A percentile compares a stretch with the other conserved stretches of the same genome.
Evolutionary conservation across 257 asterid genomes (phyloP).

Genomic region (Nicotiana noctiflora): DNA sequence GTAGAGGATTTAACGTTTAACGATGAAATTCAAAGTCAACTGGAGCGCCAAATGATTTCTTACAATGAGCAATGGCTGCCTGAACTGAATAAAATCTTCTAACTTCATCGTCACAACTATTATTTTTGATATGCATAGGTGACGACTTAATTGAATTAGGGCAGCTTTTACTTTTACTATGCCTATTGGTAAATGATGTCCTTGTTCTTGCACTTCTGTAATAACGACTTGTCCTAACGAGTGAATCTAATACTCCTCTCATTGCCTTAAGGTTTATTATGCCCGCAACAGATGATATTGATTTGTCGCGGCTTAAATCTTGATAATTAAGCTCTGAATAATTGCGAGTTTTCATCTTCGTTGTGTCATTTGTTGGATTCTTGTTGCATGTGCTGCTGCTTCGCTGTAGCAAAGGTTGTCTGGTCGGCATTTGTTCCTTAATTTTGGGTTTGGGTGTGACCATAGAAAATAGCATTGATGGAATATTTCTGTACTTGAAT

Average conservation of each 20-base stretch:
- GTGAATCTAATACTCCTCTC: background rate
- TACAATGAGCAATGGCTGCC: slow-evolving; percentile 17
- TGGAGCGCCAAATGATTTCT: slow-evolving; percentile 1
- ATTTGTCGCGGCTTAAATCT: background rate
- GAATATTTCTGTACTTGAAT: background rate
- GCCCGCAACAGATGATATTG: background rate
- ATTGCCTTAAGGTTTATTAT: background rate
- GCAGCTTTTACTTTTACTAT: slow-evolving; percentile 1
- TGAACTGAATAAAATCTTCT: background rate
- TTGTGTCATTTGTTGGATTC: background rate
- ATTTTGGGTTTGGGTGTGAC: background rate
- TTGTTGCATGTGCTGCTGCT: background rate
- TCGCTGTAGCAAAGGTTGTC: background rate
- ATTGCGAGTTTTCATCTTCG: background rate
- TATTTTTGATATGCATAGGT: background rate
- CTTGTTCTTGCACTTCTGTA: background rate
- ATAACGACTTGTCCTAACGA: background rate
- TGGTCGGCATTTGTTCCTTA: background rate
- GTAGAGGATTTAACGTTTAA: background rate
- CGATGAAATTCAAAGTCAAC: background rate
- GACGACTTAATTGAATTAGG: slow-evolving; percentile 11
- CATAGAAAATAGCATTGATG: background rate
- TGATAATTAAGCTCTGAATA: background rate
- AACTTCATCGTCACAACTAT: background rate
- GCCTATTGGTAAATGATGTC: background rate